Evolutionary conservation across 2,329 filamentous ascomycete genomes (phyloP), one percentile per base, ranked within the genome.

Genomic region (Fusarium sulawesiense): DNA sequence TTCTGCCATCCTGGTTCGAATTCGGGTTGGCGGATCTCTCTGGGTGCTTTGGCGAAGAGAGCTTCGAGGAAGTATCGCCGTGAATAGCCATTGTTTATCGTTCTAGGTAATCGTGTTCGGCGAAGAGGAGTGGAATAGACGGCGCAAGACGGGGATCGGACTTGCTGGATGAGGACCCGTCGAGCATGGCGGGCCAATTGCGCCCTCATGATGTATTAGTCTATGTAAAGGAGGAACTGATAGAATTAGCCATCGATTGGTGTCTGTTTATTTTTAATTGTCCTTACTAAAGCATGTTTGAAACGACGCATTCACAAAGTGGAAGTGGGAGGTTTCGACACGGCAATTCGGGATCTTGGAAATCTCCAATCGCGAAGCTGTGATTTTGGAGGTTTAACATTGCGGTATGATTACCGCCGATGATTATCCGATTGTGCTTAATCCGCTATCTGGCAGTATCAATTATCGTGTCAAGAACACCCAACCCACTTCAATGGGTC

Each of bases 1-100:
- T 86, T 87, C 69, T 89, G 88, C 75, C 94, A 87, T 56, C 93
- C 94, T 1, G 88, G 91, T 74, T 89, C 92, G 64, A 90, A 82
- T 73, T 89, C 85, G 53, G 89, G 84, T 23, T 88, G 84, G 77
- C 89, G 90, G 45, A 89, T 80, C 60, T 86, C 82, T 62, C 88
- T 84, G 20, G 88, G 85, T 6, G 88, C 81, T 73, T 89, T 88
- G 67, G 84, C 77, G 71, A 92, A 87, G 48, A 93, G 81, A 27
- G 85, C 85, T 40, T 77, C 75, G 73, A 94, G 85, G 61, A 94
- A 89, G 6, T 86, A 85, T 50, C 82, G 74, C 34, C 73, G 68
- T 25, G 74, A 76, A 16, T 45, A 61, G 27, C 65, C 59, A 34
- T 73, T 70, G 30, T 66, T 61, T 18, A 71, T 62, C 13, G 77